These are phyloP conservation scores for Bisporella sp. DNA, from an alignment of 2,329 filamentous ascomycete genomes.

Conservation along the genomic window DNA sequence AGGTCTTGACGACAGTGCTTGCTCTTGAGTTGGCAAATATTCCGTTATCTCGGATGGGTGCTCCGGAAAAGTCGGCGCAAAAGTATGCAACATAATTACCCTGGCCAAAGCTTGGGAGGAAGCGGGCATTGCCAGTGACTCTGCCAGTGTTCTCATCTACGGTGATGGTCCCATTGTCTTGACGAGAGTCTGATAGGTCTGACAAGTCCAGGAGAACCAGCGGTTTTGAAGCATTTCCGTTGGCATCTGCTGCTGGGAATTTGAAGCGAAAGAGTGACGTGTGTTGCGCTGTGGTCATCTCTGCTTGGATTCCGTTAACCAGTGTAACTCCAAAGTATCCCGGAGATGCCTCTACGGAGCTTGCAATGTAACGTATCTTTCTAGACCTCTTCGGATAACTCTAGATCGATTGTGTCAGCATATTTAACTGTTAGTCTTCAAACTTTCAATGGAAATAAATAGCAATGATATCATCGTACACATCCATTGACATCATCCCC, in stretches of 20 bases:
- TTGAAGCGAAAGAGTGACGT: slow-evolving; percentile 60
- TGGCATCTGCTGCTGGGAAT: slow-evolving; percentile 39
- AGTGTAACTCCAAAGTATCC: slow-evolving; percentile 60
- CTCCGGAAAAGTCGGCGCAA: slow-evolving; percentile 60
- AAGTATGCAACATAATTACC: slow-evolving; percentile 56
- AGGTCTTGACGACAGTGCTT: slow-evolving; percentile 36
- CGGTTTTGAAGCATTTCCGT: slow-evolving; percentile 36
- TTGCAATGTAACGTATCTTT: slow-evolving; percentile 32
- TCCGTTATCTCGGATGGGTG: slow-evolving; percentile 50
- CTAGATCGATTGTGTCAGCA: too few species aligned
- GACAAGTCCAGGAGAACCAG: slow-evolving; percentile 59
- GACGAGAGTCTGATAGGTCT: slow-evolving; percentile 54
- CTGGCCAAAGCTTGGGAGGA: slow-evolving; percentile 57
- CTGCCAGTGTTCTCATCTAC: slow-evolving; percentile 50
- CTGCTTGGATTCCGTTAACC: slow-evolving; percentile 47
- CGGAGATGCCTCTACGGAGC: slow-evolving; percentile 48
- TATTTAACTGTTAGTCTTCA: too few species aligned
- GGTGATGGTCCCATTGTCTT: slow-evolving; percentile 46
- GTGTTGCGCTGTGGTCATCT: slow-evolving; percentile 62
- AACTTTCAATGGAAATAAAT: too few species aligned
- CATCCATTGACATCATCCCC: slow-evolving; percentile 56
- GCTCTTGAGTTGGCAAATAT: slow-evolving; percentile 54
- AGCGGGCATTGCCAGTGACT: slow-evolving; percentile 54
- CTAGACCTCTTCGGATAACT: slow-evolving; percentile 44
- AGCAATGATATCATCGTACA: slow-evolving; percentile 11